Evolutionary conservation across 257 asterid genomes (phyloP), one percentile per base, ranked within the genome.

Genomic region (Ilex asprella): DNA sequence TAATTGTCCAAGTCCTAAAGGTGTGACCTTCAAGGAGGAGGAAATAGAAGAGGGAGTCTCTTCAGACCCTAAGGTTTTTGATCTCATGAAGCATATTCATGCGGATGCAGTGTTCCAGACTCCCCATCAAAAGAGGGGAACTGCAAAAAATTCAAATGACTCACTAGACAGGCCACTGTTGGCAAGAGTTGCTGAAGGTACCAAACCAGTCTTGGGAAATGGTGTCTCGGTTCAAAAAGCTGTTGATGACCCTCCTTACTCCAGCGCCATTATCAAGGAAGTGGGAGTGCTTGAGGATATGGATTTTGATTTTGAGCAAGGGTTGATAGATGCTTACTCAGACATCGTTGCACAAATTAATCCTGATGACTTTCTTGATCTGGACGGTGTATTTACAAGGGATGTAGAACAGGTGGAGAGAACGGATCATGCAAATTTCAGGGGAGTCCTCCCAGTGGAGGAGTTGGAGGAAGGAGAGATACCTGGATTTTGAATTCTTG

Each of bases 381-480:
- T 79, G 59, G 79, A 73, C 31, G 82, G 64, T 61, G 53, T 75
- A 50, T 62, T 70, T 7, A 31, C 60, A 10, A 66, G 61, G 35
- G 69, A 51, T 30, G 46, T 67, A 70, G 73, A 47, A 60, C 10
- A 67, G 3, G 72, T 57, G 13, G 85, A 49, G 30, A 55, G 10
- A n/a, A 31, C 46, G 0, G 59, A 10, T 7, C 41, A 55, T 60
- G 54, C 63, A 6, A 62, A 60, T 57, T 54, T 67, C 11, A 9
- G 51, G 44, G 72, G 49, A 11, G 55, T 9, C 31, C 67, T 9
- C 57, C 54, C 68, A 6, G 30, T 70, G 56, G 86, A 79, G 49
- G 95, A 84, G 54, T 72, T 84, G 12, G 98, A 87, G 82, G 97
- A 90, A 74, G 97, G 96, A 55, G 97, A 87, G 79, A 83, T 87